Evolutionary conservation across 768 basidiomycete genomes (phyloP), one percentile per base, ranked within the genome.

Genomic region (Hydnum rufescens): DNA sequence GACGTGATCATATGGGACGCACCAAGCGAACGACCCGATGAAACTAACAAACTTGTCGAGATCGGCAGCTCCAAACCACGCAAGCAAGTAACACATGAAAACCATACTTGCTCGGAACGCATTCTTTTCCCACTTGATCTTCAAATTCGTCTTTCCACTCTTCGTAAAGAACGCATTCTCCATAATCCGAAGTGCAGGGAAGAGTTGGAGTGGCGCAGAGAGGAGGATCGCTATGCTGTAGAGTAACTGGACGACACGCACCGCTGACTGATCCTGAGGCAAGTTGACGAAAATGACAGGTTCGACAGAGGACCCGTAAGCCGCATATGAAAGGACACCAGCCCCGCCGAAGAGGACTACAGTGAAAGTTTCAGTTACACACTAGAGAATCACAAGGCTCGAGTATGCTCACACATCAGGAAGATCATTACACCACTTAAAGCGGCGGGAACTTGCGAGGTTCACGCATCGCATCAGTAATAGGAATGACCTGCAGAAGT

Each of bases 61-160:
- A 53, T 70, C 69, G 19, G 43, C 51, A 23, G 57, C 55, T 6
- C 55, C 57, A 32, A 46, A 51, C 57, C 62, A 82, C 8, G 63
- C 68, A 57, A 96, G 78, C 59, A 82, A 67, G 28, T 68, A 68
- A 58, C 83, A 88, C 49, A 80, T 74, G 65, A 90, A 78, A n/a
- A 76, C 66, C 30, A 63, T 62, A 3, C 56, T 54, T 23, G 61
- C 61, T 26, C 70, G 59, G 61, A 72, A 70, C n/a, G 63, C 54
- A 60, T 97, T 99, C 77, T 99, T 99, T 60, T 78, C 70, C 95
- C 93, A 97, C 64, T 99, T 97, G 63, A 97, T 83, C 53, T 75
- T 72, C 31, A 68, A 57, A 63, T 88, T 73, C 50, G 64, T 71
- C 64, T 96, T 96, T 47, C 95, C 95, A 59, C 84, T 88, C 48